Evolutionary conservation across 345 rosid genomes (phyloP).

Genomic region (Citrus australasica): DNA sequence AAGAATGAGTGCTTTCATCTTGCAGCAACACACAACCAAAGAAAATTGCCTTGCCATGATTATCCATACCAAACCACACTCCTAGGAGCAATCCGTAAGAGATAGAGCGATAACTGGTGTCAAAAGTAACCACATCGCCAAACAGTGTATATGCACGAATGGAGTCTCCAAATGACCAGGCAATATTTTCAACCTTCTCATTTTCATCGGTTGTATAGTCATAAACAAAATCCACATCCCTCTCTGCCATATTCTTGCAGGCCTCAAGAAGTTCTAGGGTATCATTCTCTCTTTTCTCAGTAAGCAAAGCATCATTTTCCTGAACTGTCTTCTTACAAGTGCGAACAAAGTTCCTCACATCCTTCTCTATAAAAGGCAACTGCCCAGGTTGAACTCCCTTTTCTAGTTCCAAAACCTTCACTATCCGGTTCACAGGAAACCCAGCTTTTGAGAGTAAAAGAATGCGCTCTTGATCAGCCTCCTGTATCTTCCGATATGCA

Average conservation of each 20-base stretch:
- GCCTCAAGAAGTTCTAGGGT: conserved; percentile 68
- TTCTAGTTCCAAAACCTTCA: conserved; percentile 81
- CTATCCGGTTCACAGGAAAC: conserved; percentile 83
- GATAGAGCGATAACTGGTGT: conserved; percentile 69
- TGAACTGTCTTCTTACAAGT: conserved; percentile 80
- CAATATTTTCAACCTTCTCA: conserved; percentile 73
- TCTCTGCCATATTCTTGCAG: conserved; percentile 66
- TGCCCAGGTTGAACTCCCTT: conserved; percentile 86
- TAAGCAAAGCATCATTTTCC: conserved; percentile 78
- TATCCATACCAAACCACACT: conserved; percentile 74
- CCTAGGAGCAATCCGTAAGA: conserved; percentile 85
- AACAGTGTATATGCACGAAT: conserved; percentile 48
- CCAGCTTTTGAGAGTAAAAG: conserved; percentile 91
- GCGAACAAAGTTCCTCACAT: conserved; percentile 88
- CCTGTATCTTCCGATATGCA: conserved; percentile 87
- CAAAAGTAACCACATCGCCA: conserved; percentile 81
- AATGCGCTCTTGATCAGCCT: conserved; percentile 84
- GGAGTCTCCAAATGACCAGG: conserved; percentile 81
- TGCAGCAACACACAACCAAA: conserved; percentile 83
- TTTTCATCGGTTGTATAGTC: conserved; percentile 64
- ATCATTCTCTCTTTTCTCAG: conserved; percentile 73
- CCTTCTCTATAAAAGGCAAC: conserved; percentile 86
- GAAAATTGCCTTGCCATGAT: conserved; percentile 60
- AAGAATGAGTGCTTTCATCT: conserved; percentile 69
- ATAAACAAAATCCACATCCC: conserved; percentile 63